Percentiles rank a stretch among this genome's conserved stretches.
Evolutionary conservation across 1,139 yeast species (phyloP).

Genomic region (Protomyces inundatus): DNA sequence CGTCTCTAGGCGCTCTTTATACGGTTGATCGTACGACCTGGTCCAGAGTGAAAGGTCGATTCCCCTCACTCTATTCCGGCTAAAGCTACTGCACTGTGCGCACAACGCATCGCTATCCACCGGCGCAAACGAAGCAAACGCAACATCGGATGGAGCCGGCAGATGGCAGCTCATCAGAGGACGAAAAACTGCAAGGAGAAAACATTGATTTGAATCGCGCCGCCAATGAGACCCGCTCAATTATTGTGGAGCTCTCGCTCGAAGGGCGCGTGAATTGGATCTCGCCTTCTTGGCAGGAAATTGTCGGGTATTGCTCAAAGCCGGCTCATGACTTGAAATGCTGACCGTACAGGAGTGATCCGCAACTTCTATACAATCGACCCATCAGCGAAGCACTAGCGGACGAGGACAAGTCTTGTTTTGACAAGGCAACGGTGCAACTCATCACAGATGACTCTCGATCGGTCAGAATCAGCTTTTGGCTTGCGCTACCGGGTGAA

Average conservation of each 20-base stretch:
- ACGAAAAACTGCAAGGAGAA: conserved; percentile 4
- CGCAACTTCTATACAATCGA: conserved; percentile 53
- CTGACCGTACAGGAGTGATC: conserved; percentile 45
- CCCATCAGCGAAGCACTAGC: conserved; percentile 68
- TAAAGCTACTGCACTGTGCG: too few species aligned
- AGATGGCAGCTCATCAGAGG: conserved; percentile 12
- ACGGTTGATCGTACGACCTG: too few species aligned
- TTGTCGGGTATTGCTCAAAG: conserved; percentile 44
- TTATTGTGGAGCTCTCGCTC: conserved; percentile 23
- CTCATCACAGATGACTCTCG: conserved; percentile 31
- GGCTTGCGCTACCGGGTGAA: conserved; percentile 4
- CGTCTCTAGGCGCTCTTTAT: too few species aligned
- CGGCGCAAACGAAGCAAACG: too few species aligned
- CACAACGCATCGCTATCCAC: too few species aligned
- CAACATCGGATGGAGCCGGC: conserved; percentile 5
- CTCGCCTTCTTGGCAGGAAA: conserved; percentile 67
- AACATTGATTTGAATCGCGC: conserved; percentile 12
- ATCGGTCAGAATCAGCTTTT: conserved; percentile 25
- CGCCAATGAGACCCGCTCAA: conserved; percentile 19
- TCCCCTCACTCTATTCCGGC: too few species aligned
- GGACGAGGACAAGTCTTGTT: conserved; percentile 47
- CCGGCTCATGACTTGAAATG: conserved; percentile 59
- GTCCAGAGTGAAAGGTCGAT: too few species aligned
- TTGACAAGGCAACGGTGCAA: conserved; percentile 35
- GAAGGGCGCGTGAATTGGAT: conserved; percentile 50